Conservation (phyloP, 768 basidiomycete genomes). For the Candolleomyces efflorescens region DNA sequence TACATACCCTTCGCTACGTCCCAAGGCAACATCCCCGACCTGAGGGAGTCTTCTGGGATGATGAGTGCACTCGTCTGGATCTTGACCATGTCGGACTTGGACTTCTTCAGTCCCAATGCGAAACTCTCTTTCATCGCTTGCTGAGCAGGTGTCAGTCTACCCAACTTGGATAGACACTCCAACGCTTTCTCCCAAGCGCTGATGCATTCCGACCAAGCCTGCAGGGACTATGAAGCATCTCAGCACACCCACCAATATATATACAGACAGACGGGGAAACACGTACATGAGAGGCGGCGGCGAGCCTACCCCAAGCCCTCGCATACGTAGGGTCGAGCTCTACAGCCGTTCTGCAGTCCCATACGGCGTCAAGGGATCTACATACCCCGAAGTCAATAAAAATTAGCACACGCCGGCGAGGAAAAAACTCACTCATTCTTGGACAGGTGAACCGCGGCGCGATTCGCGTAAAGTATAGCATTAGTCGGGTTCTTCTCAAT, state of each 20-base stretch:
- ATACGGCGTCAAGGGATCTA: slow-evolving; percentile 2
- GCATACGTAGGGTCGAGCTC: slow-evolving; percentile 3
- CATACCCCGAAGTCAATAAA: too few relatives aligned
- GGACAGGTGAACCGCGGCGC: slow-evolving; percentile 1
- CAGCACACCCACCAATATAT: background rate
- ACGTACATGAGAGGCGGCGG: background rate
- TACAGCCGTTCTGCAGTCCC: slow-evolving; percentile 5
- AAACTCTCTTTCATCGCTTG: background rate
- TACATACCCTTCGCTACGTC: background rate
- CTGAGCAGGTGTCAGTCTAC: background rate
- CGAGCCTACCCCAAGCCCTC: slow-evolving; percentile 5
- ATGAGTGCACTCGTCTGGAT: background rate
- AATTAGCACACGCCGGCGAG: too few relatives aligned
- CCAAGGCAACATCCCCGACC: slow-evolving; percentile 1
- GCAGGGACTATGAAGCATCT: background rate
- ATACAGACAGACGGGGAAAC: too few relatives aligned
- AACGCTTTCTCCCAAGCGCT: background rate
- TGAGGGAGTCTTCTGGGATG: background rate
- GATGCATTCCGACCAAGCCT: background rate
- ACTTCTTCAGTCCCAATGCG: background rate
- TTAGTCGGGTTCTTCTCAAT: slow-evolving; percentile 7
- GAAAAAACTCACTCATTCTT: background rate
- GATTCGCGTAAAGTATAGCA: slow-evolving; percentile 1
- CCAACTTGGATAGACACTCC: background rate
- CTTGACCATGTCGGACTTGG: background rate